Base-by-base conservation (phyloP, 768 basidiomycete genomes). In the Calocera viscosa region DNA sequence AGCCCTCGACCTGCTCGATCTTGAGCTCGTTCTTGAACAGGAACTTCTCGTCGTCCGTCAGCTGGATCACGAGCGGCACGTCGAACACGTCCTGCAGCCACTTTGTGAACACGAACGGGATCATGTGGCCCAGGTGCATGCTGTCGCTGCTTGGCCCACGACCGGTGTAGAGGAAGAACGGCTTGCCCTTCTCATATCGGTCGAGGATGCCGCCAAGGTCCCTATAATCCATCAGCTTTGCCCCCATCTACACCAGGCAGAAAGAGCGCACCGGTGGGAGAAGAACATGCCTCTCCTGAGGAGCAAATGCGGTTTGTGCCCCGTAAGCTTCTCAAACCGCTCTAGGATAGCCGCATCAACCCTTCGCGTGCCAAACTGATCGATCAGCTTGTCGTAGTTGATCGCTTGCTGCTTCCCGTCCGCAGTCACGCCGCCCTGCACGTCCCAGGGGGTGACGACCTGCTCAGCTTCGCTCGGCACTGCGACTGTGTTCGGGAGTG, bases 1-100 rank as follows among this genome's bases (percentile, higher is more conserved):
- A 98, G 26, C 80, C 79, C 73, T 86, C 84, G 24, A 90, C 89
- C 74, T 97, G 88, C 70, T 97, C 91, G 38, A 90, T 82, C 75
- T 91, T 94, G 68, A 96, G 84, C 70, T 90, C 89, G 66, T 93
- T 90, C 76, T 98, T 95, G 83, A 99, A 96, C 60, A 99, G 77
- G 80, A 98, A 99, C 76, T 99, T 99, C 75, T 99, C 96, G 76
- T 99, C 96, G 73, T 99, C 96, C 91, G 96, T 99, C 1, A 99
- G 83, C 76, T 99, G 96, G 67, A 99, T 82, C 67, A 99, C 96
- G 34, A 97, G 80, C 2, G 96, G 94, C 7, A 91, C 91, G 68
- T 94, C 83, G 75, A 99, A 97, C 22, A 95, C 91, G 66, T 94
- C 91, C 77, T 99, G 96, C 69, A 99, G 75, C 94, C 95, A 98